Base-by-base conservation (phyloP, 1,139 yeast genomes). In the Protomyces arabidopsidicola region DNA sequence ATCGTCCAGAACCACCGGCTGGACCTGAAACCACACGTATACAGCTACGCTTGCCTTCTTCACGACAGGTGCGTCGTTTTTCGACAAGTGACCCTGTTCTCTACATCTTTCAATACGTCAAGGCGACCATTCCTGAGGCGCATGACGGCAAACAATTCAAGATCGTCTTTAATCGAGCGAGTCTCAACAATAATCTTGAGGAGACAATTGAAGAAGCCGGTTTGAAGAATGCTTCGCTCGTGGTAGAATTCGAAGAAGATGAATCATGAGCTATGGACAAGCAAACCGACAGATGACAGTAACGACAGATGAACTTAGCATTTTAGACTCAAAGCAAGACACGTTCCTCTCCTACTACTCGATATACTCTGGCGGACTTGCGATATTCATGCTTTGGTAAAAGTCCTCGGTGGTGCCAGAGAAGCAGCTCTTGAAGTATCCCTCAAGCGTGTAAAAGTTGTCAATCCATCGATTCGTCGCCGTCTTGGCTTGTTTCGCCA, bases 241-340 rank as follows among this genome's bases (percentile, higher is more conserved):
- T 90, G 65, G 79, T 91, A 55, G 98, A 93, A 70, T 72, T 76
- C 51, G 89, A 91, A 96, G 91, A 88, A 65, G 88, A 96, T 0
- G 83, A 82, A 54, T 97, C 91, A 36, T 98, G 93, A 75, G 96
- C 95, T 10, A 93, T 93, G 72, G 76, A 93, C 67, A 98, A 93
- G 10, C n/a, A 9, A 10, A 42, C 20, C 24, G 8, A n/a, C 6
- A 18, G 22, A 42, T 18, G n/a, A 16, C 42, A 38, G 16, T 10
- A 18, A 42, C 22, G 48, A 42, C 48, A 42, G 18, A 18, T 18
- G 18, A n/a, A 6, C 22, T 12, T n/a, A 42, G 48, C 31, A 27
- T 27, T 27, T 27, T 27, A 27, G 31, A 27, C 31, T 27, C 31
- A 27, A 27, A 27, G 31, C 31, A 27, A 27, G 31, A 27, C 31